These are phyloP conservation scores for Orbilia javanica DNA, from an alignment of 2,329 filamentous ascomycete genomes.

Conservation along the genomic window DNA sequence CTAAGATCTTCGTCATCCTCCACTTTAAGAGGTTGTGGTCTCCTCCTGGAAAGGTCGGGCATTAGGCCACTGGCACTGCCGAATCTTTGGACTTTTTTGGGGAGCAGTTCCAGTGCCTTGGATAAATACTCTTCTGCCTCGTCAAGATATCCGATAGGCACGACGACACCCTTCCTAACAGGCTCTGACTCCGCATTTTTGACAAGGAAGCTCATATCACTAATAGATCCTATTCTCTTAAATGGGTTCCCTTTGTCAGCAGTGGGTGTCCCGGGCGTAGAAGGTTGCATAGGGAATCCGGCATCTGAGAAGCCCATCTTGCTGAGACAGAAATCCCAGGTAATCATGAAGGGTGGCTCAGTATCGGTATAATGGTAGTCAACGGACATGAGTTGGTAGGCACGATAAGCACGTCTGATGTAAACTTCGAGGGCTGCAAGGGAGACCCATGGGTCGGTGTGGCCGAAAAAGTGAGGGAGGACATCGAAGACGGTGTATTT, in stretches of 20 bases:
- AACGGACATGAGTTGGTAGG: constrained; percentile 89
- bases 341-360: constrained; percentile 82
- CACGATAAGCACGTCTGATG: constrained; percentile 94
- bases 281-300: constrained; percentile 81
- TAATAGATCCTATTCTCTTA: constrained; percentile 92
- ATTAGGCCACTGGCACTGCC: constrained; percentile 72
- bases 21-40: constrained; percentile 67
- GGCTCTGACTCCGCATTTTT: constrained; percentile 81
- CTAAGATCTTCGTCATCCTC: constrained; percentile 79
- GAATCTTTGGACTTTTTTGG: constrained; percentile 69
- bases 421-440: constrained; percentile 96
- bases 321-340: constrained; percentile 95
- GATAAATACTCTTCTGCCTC: constrained; percentile 88
- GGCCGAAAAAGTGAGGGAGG: constrained; percentile 91
- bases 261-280: constrained; percentile 82
- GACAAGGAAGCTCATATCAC: constrained; percentile 91
- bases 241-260: constrained; percentile 74
- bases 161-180: constrained; percentile 89
- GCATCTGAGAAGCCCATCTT: constrained; percentile 94
- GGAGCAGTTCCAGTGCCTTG: constrained; percentile 87
- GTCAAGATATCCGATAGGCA: constrained; percentile 92
- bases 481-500: constrained; percentile 99
- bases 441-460: constrained; percentile 93
- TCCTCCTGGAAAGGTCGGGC: constrained; percentile 80
- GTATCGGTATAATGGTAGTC: constrained; percentile 81